A percentile compares a stretch with the other conserved stretches of the same genome.
Evolutionary conservation across 805 yeast species (phyloP).

Genomic region (Saccharomyces kudriavzevii): DNA sequence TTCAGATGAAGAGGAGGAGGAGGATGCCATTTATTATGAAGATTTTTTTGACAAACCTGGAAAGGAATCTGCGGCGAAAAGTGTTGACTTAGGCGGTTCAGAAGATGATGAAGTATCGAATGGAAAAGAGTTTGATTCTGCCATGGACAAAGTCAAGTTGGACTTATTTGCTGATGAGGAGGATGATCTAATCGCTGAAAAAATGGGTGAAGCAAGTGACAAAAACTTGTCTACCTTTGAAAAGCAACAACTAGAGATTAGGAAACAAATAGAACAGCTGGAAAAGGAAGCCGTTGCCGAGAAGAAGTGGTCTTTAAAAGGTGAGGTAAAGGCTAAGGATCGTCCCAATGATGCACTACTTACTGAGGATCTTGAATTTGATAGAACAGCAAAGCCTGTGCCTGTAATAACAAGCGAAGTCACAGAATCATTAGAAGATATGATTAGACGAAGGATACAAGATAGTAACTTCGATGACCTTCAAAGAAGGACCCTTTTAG

Average conservation of each 20-base stretch:
- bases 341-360: slow-evolving; percentile 81
- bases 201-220: slow-evolving; percentile 20
- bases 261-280: slow-evolving; percentile 64
- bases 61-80: slow-evolving; percentile 4
- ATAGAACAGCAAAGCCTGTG: slow-evolving; percentile 88
- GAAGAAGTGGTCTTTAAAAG: slow-evolving; percentile 89
- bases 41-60: slow-evolving; percentile 52
- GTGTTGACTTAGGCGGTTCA: slow-evolving; percentile 5
- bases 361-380: slow-evolving; percentile 79
- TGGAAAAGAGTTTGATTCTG: slow-evolving; percentile 56
- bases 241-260: slow-evolving; percentile 69
- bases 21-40: slow-evolving; percentile 50
- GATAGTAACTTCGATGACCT: slow-evolving; percentile 76
- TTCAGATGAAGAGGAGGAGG: slow-evolving; percentile 44
- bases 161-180: slow-evolving; percentile 48
- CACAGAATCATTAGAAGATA: slow-evolving; percentile 79
- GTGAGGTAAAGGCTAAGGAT: slow-evolving; percentile 76
- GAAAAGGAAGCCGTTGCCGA: slow-evolving; percentile 86
- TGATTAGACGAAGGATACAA: slow-evolving; percentile 75
- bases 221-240: slow-evolving; percentile 61
- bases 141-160: slow-evolving; percentile 52
- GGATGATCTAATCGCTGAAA: slow-evolving; percentile 15
- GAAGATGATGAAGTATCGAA: slow-evolving; percentile 36
- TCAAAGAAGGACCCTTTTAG: slow-evolving; percentile 61
- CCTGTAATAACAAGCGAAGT: slow-evolving; percentile 88